Evolutionary conservation across 2,329 filamentous ascomycete genomes (phyloP), one percentile per base, ranked within the genome.

Genomic region (Dactylellina drechsleri): DNA sequence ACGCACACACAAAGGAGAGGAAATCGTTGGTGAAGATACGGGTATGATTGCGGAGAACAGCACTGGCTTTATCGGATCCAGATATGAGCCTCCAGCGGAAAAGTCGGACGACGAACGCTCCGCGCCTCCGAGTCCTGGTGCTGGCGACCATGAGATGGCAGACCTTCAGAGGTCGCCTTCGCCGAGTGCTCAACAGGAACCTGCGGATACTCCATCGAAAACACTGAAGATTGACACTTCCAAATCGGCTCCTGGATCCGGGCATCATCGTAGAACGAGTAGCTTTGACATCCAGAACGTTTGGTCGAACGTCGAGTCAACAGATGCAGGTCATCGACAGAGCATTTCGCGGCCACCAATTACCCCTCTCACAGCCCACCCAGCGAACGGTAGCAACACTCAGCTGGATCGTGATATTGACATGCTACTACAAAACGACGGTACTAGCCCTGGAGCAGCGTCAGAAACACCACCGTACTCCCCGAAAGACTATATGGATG

Each of bases 1-100:
- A 79, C 89, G 92, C 78, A 97, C 94, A 1, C 94, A 98, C 84
- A 98, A 98, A 82, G 95, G 95, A 12, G 93, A 97, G 71, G 95
- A 98, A 81, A 82, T 97, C 15, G 86, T 98, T 15, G 93, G 94
- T 76, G 89, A 91, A 53, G 92, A 96, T 40, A 85, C 83, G 58
- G 77, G 71, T 12, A 76, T 82, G 28, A 85, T 86, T 74, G 83
- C 84, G 5, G 82, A 84, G 40, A 84, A 84, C 68, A 83, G 83
- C n/a, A 81, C 83, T 13, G 82, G 82, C 23, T 83, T 84, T 13
- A 80, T 83, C 23, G 80, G 76, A 58, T 80, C 79, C 43, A 80
- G 80, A 79, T 80, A 78, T 50, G 70, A 76, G 15, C 77, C 79
- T 12, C 82, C 81, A 49, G 74, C 81, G 60, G 81, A 82, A 54